phyloP scores from a whole-genome alignment of 345 rosid species.

The Rhizophora mangle region DNA sequence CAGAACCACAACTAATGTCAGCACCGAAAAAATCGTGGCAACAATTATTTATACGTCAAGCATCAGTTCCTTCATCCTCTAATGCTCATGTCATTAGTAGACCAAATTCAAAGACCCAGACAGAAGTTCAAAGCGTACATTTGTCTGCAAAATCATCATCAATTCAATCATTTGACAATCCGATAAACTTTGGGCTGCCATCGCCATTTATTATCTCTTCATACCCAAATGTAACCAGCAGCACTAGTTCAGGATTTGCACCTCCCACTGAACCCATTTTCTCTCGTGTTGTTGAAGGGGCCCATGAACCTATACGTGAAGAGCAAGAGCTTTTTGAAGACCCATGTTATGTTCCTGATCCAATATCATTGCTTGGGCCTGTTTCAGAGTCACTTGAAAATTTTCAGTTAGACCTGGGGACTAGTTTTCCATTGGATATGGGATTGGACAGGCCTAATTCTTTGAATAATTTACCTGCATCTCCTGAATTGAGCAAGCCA shows the following conservation, averaged over 20 bases:
- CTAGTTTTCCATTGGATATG: conserved; percentile 42
- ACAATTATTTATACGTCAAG: conserved; percentile 69
- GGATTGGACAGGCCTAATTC: conserved; percentile 45
- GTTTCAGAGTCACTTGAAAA: conserved; percentile 91
- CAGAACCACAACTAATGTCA: conserved; percentile 48
- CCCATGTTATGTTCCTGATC: conserved; percentile 88
- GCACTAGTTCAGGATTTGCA: conserved; percentile 69
- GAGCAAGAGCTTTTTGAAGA: conserved; percentile 87
- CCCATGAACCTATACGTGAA: conserved; percentile 49
- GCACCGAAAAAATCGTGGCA: conserved; percentile 92
- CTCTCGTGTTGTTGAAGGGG: conserved; percentile 40
- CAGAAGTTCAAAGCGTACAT: conserved; percentile 53
- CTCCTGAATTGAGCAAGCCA: conserved; percentile 63
- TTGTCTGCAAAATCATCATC: conserved; percentile 42
- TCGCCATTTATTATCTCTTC: conserved; percentile 63
- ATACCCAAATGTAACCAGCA: conserved; percentile 41
- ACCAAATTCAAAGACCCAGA: conserved; percentile 53
- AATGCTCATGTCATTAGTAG: conserved; percentile 61
- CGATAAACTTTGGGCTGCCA: conserved; percentile 79
- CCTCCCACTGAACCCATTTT: conserved; percentile 48
- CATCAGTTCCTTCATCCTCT: conserved; percentile 49
- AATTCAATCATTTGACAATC: conserved; percentile 73
- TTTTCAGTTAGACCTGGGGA: conserved; percentile 63
- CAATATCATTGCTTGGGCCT: conserved; percentile 83
- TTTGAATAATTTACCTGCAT: conserved; percentile 43